Conservation (phyloP, 2,329 filamentous ascomycete species). For the Thielaviopsis populi region DNA sequence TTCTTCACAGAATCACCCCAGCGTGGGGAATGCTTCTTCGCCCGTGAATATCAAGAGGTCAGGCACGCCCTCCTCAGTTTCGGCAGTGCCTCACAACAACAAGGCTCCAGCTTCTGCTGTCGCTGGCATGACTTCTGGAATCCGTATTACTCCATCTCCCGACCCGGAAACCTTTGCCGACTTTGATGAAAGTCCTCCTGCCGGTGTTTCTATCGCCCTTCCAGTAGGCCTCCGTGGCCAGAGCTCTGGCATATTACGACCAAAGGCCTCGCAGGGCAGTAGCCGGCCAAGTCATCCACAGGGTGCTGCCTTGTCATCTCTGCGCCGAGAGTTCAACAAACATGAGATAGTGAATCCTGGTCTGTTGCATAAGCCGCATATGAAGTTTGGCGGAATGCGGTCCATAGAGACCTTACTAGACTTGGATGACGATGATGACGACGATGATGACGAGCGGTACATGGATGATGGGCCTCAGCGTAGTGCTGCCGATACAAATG, state of each 20-base stretch:
- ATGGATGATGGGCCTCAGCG: neutral
- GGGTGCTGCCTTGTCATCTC: slow-evolving; percentile 7
- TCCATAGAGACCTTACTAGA: slow-evolving; percentile 12
- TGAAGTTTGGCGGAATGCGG: slow-evolving; percentile 5
- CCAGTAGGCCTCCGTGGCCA: slow-evolving; percentile 4
- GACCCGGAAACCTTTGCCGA: slow-evolving; percentile 8
- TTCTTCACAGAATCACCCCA: neutral
- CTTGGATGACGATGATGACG: slow-evolving; percentile 9
- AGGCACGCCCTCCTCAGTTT: slow-evolving; percentile 1
- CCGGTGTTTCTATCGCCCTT: neutral
- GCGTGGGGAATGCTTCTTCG: slow-evolving; percentile 3
- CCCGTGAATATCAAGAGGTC: neutral
- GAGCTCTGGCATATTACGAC: neutral
- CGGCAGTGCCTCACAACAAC: neutral
- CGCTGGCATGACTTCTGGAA: neutral
- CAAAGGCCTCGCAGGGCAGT: slow-evolving; percentile 10
- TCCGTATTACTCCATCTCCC: slow-evolving; percentile 11
- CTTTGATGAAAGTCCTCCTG: neutral
- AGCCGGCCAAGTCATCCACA: slow-evolving; percentile 5
- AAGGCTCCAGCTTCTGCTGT: neutral
- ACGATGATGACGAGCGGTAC: neutral
- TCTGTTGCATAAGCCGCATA: neutral
- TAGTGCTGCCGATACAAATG: slow-evolving; percentile 1
- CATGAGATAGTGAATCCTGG: slow-evolving; percentile 9
- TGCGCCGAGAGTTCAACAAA: slow-evolving; percentile 13